Percentiles rank a stretch among this genome's conserved stretches.
phyloP scores from a whole-genome alignment of 2,329 filamentous ascomycete genomes.

The Trichoderma citrinoviride region DNA sequence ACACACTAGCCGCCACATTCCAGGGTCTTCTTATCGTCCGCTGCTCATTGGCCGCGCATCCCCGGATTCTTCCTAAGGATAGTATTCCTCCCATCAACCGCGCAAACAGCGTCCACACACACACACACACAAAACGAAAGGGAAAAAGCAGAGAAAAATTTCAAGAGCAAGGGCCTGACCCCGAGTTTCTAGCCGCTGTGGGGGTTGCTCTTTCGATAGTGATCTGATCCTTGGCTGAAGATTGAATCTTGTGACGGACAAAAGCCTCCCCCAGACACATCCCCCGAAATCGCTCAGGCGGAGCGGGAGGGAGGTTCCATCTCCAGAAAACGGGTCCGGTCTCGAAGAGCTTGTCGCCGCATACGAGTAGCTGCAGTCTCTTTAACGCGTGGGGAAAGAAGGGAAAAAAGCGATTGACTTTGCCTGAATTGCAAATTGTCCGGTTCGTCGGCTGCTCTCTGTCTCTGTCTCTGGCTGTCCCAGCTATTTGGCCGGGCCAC shows the following conservation, averaged over 20 bases:
- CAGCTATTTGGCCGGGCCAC: neutral
- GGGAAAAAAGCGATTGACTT: neutral
- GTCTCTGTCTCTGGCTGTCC: no score
- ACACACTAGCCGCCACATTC: constrained; percentile 17
- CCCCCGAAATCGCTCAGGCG: constrained; percentile 18
- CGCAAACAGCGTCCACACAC: neutral
- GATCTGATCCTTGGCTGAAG: neutral
- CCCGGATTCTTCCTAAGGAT: neutral
- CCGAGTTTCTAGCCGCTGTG: constrained; percentile 18
- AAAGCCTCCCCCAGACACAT: constrained; percentile 8
- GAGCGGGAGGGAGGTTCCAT: constrained; percentile 4
- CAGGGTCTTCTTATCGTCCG: constrained; percentile 17
- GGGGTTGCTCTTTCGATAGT: constrained; percentile 13
- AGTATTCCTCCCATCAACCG: neutral
- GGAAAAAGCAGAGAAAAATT: neutral
- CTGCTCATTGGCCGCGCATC: constrained; percentile 5
- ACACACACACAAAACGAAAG: neutral
- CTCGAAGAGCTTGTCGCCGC: neutral
- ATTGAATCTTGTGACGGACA: neutral
- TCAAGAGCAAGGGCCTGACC: neutral
- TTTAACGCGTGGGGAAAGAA: constrained; percentile 10
- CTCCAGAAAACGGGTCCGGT: constrained; percentile 4
- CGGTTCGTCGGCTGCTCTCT: constrained; percentile 15
- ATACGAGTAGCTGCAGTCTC: constrained; percentile 15
- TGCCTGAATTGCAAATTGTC: constrained; percentile 11